phyloP scores from a whole-genome alignment of 2,329 filamentous ascomycete genomes.

The Seiridium cupressi region DNA sequence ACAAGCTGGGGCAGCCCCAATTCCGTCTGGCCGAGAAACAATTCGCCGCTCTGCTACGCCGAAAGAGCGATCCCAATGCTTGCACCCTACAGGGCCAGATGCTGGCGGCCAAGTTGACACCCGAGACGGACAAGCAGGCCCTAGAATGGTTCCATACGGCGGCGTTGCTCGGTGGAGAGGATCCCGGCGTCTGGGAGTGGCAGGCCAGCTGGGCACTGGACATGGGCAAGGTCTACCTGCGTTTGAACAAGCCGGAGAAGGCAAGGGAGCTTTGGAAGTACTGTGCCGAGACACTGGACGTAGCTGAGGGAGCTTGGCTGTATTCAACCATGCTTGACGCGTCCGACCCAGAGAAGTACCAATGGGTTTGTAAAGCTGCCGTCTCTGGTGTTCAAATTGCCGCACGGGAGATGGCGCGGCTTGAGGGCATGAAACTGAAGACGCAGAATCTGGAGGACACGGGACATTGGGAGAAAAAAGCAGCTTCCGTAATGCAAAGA shows the following conservation, averaged over 20 bases:
- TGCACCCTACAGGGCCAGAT: conserved; percentile 34
- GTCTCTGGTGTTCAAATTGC: conserved; percentile 24
- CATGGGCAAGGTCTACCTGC: conserved; percentile 25
- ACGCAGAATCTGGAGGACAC: conserved; percentile 12
- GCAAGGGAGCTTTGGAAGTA: conserved; percentile 19
- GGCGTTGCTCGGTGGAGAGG: conserved; percentile 2
- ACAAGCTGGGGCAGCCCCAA: conserved; percentile 12
- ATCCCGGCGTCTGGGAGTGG: conserved; percentile 30
- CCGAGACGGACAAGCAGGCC: conserved; percentile 2
- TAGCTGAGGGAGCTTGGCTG: conserved; percentile 19
- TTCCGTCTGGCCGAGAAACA: conserved; percentile 16
- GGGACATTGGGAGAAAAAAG: conserved; percentile 15
- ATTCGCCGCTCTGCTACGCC: conserved; percentile 14
- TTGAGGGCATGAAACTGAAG: conserved; percentile 11
- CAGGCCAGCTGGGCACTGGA: conserved; percentile 28
- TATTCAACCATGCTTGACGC: conserved; percentile 25
- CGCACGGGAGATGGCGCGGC: conserved; percentile 21
- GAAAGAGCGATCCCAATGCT: conserved; percentile 23
- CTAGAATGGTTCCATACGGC: conserved; percentile 8
- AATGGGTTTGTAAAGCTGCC: conserved; percentile 29
- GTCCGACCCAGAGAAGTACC: conserved; percentile 18
- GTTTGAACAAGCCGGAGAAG: conserved; percentile 15
- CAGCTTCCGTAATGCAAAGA: conserved; percentile 16
- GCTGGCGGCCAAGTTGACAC: conserved; percentile 13
- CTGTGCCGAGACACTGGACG: conserved; percentile 30